Conservation (phyloP, 2,329 filamentous ascomycete species). For the Pleurostoma richardsiae region DNA sequence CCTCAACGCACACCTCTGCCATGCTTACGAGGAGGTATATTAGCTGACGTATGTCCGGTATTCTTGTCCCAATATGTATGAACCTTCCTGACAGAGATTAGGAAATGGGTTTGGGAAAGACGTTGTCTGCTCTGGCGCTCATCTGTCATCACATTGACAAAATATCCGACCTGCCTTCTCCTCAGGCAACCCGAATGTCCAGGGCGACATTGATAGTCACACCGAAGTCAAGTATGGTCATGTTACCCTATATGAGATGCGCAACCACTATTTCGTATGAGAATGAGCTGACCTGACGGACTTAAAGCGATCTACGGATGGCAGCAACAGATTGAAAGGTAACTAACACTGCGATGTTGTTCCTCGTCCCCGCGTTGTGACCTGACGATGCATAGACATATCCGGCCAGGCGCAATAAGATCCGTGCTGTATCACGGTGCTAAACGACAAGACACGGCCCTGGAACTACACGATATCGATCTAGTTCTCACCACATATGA, state of each 20-base stretch:
- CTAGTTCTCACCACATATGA: conserved; percentile 24
- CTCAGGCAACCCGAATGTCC: background rate
- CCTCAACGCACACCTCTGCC: conserved; percentile 4
- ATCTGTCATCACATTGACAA: conserved; percentile 17
- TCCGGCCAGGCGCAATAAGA: conserved; percentile 8
- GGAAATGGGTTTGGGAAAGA: conserved; percentile 31
- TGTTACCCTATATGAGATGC: background rate
- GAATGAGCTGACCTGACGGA: conserved; percentile 3
- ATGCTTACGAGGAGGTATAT: conserved; percentile 18
- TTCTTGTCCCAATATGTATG: background rate
- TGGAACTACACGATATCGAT: conserved; percentile 14
- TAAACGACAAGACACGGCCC: conserved; percentile 5
- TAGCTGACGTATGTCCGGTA: conserved; percentile 20
- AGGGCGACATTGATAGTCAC: conserved; percentile 16
- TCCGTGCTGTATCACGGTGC: conserved; percentile 13
- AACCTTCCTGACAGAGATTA: conserved; percentile 6
- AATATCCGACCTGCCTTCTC: conserved; percentile 2
- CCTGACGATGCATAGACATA: conserved; percentile 10
- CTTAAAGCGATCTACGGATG: conserved; percentile 16
- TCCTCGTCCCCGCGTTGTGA: background rate
- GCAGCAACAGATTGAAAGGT: conserved; percentile 19
- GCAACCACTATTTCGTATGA: too few species aligned
- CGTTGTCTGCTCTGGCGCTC: conserved; percentile 19
- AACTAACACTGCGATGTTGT: conserved; percentile 2
- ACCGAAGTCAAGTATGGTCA: conserved; percentile 10